Base-by-base conservation (phyloP, 371 early-diverging fungal genomes). In the Mortierella sp. region DNA sequence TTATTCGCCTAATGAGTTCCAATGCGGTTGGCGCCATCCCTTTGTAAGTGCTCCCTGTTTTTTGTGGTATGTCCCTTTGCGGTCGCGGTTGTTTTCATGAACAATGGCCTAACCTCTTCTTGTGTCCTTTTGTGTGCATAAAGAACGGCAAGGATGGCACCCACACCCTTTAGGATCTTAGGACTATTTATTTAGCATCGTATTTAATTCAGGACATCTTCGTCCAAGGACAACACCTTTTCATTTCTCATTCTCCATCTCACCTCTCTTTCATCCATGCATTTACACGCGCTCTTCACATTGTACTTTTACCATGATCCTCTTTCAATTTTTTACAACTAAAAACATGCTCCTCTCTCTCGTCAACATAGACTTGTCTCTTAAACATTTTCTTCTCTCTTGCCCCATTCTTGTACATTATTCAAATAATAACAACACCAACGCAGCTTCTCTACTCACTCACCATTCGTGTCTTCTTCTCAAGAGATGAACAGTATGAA, bases 21-120 rank as follows among this genome's bases (percentile, higher is more conserved):
- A 93, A 74, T 93, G 93, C 81, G 92, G 92, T 11, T 93, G 93
- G 93, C 89, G 93, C 55, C 92, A 93, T 67, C 92, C 91, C 59
- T 93, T 93, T 84, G 92, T 91, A 91, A 92, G 92, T 59, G 31
- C 14, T 26, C 31, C 14, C 21, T 24, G 8, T 43, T 26, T 44
- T 40, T 34, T 43, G 48, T 24, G 24, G 21, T 21, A 19, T 46
- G 46, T n/a, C n/a, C n/a, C n/a, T 61, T 37, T 61, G 4, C 21
- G 21, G 16, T 6, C 5, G 19, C 0, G 21, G 19, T 26, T 57
- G 16, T 16, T 2, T 19, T 31, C 19, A 6, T 34, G 31, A 16
- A 16, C 14, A 28, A 34, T 34, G 5, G 1, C 8, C 70, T 73
- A 9, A 50, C 44, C n/a, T 55, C 37, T 73, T 67, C 40, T 34